Evolutionary conservation across 2,329 filamentous ascomycete genomes (phyloP).

Genomic region (Colletotrichum gloeosporioides): DNA sequence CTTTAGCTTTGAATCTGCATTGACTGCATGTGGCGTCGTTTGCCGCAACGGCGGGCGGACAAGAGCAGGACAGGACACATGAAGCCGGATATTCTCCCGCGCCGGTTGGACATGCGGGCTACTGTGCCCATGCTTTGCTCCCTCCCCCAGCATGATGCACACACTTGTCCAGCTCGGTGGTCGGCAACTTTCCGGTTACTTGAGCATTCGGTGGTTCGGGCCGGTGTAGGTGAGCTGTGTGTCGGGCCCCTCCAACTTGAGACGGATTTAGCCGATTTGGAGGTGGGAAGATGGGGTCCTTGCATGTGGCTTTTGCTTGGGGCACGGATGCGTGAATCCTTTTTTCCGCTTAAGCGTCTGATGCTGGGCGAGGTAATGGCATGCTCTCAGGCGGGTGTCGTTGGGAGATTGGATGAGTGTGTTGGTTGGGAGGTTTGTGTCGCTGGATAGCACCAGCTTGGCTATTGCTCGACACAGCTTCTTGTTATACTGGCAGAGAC

Average conservation of each 20-base stretch:
- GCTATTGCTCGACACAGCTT: background rate
- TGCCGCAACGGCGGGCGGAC: background rate
- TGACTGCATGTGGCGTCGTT: background rate
- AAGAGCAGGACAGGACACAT: background rate
- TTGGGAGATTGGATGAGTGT: background rate
- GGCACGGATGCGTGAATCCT: background rate
- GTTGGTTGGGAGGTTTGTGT: background rate
- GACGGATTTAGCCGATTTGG: background rate
- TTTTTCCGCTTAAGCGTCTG: background rate
- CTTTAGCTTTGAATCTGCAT: background rate
- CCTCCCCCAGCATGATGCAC: background rate
- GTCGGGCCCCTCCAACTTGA: background rate
- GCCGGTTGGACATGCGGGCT: background rate
- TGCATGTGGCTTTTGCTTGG: background rate
- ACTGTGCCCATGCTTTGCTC: background rate
- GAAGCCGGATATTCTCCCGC: background rate
- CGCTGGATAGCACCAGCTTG: background rate
- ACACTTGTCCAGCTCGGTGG: background rate
- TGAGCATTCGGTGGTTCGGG: background rate
- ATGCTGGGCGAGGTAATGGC: background rate
- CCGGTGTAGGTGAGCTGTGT: background rate
- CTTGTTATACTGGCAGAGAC: background rate
- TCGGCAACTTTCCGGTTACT: background rate
- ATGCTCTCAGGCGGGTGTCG: background rate
- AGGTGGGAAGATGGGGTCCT: background rate